Base-by-base conservation (phyloP, 345 rosid species). In the Citropsis articulata region DNA sequence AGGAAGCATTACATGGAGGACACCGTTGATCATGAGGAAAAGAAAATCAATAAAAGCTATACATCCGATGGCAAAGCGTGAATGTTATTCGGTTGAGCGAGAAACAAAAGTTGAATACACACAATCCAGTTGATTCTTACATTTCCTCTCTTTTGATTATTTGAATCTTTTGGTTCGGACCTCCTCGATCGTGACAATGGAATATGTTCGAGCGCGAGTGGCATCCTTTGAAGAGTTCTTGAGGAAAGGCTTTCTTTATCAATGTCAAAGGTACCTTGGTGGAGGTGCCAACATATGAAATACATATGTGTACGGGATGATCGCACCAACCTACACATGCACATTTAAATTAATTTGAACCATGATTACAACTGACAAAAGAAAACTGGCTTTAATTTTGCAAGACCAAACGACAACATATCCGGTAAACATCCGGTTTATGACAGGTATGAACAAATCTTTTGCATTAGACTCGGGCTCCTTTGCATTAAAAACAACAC, bases 281-380 rank as follows among this genome's bases (percentile, higher is more conserved):
- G 99, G 99, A 75, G 98, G 98, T 25, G 98, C 88, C 79, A 91
- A 73, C 99, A 97, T 97, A 38, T 91, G 76, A 84, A 93, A 97
- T 68, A 97, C 99, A 71, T 94, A 97, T 8, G 99, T 93, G 86
- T 97, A 94, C 66, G 94, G 88, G 85, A 94, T 89, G 75, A 97
- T 97, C 36, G 99, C 99, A 67, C 99, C 99, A 80, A 97, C 99
- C 99, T 97, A 79, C 66, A 86, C 31, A 76, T 84, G 84, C 68
- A 77, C 50, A 77, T 30, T 65, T 71, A 59, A 85, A 82, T 59
- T 59, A 62, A 74, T 22, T 71, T 36, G 60, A 42, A 70, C 18
- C 48, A 36, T 16, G 9, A 40, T 57, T 21, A 35, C 5, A 28
- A 33, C 4, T 9, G 6, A 50, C 7, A 14, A 64, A 48, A 65